A percentile compares a stretch with the other conserved stretches of the same genome.
Evolutionary conservation across 2,329 filamentous ascomycete species (phyloP).

Genomic region (Monosporascus sp.): DNA sequence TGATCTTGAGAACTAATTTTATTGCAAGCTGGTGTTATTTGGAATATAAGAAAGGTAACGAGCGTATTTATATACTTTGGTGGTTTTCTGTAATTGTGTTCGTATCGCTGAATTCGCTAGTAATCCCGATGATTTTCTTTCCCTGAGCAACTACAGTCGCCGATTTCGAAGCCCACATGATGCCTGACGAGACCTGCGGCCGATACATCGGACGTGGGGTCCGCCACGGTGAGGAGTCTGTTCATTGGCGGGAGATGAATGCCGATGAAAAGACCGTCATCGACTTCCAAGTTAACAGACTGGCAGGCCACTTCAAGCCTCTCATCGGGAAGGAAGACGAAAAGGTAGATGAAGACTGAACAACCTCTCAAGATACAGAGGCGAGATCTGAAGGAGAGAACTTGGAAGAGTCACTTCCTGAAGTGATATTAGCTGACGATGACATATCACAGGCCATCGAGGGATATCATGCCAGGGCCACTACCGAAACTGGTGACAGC

Average conservation of each 20-base stretch:
- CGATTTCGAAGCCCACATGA: neutral
- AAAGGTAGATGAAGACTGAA: too few relatives aligned
- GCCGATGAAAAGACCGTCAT: neutral
- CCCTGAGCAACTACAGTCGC: neutral
- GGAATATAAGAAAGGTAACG: too few relatives aligned
- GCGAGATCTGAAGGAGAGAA: too few relatives aligned
- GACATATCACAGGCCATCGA: neutral
- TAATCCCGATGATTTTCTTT: too few relatives aligned
- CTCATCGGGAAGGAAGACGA: neutral
- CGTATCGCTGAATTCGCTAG: too few relatives aligned
- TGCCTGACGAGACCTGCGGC: neutral
- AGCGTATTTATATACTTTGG: too few relatives aligned
- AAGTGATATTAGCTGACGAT: neutral
- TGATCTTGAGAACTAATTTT: too few relatives aligned
- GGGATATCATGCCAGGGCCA: neutral
- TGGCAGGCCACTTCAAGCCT: slow-evolving; percentile 4
- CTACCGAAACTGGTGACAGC: neutral
- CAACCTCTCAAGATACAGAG: too few relatives aligned
- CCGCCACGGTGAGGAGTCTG: slow-evolving; percentile 9
- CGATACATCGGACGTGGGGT: slow-evolving; percentile 5
- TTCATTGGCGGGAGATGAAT: slow-evolving; percentile 6
- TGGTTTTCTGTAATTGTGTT: too few relatives aligned
- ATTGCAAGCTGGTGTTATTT: too few relatives aligned
- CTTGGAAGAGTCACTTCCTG: too few relatives aligned
- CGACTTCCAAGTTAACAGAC: slow-evolving; percentile 4